Percentiles rank a stretch among this genome's conserved stretches.
phyloP scores from a whole-genome alignment of 805 yeast genomes.

The Starmerella gropengiesseri region DNA sequence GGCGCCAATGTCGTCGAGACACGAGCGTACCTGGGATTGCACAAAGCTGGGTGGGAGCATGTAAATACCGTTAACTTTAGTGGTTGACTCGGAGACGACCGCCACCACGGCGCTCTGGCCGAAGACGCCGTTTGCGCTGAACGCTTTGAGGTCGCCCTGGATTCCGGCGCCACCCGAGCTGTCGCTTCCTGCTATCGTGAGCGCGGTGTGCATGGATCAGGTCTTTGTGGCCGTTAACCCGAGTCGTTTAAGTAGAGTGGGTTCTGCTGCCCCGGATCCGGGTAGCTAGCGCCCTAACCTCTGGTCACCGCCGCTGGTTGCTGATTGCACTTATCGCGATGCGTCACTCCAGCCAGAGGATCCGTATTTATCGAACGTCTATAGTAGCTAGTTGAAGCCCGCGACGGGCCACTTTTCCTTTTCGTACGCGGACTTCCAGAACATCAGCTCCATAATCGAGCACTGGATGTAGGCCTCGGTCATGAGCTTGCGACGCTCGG shows the following conservation, averaged over 20 bases:
- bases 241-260: no score
- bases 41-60: constrained; percentile 31
- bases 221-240: no score
- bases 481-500: constrained; percentile 17
- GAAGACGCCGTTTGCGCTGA: constrained; percentile 62
- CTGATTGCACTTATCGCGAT: no score
- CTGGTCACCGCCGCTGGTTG: no score
- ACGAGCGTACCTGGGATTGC: constrained; percentile 39
- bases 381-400: no score
- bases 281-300: no score
- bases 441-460: constrained; percentile 18
- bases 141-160: constrained; percentile 77
- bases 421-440: constrained; percentile 21
- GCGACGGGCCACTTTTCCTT: constrained; percentile 17
- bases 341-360: neutral
- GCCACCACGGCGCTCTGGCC: constrained; percentile 72
- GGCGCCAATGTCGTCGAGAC: constrained; percentile 49
- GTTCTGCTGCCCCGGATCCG: no score
- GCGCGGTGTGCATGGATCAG: constrained; percentile 12
- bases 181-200: constrained; percentile 49
- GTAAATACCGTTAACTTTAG: constrained; percentile 19
- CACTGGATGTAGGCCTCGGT: constrained; percentile 16
- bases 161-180: constrained; percentile 87
- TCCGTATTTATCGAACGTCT: no score
- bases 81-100: constrained; percentile 68